Base-by-base conservation (phyloP, 352 stramenopile genomes). In the Blastocystis sp. region DNA sequence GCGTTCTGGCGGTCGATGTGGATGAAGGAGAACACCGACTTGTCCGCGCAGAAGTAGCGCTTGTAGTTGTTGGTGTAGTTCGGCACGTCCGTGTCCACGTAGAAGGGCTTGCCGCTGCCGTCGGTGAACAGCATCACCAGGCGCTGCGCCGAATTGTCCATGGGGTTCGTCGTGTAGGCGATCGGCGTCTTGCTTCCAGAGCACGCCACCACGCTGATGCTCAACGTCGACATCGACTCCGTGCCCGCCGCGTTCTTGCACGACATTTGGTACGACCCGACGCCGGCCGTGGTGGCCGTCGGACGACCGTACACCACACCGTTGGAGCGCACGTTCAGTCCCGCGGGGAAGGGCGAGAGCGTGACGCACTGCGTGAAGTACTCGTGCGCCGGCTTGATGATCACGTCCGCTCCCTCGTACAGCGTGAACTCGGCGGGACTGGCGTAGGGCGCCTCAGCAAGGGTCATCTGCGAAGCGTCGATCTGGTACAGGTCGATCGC, bases 401-500 rank as follows among this genome's bases (percentile, higher is more conserved):
- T 16, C 13, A 24, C 33, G 19, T 39, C 45, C 13, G 21, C 71
- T 6, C 71, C 71, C 16, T 45, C 0, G 19, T 74, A 6, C 16
- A 31, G 26, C 19, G 63, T n/a, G 19, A 35, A 0, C 19, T 6
- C 0, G 16, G 63, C n/a, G 31, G 63, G n/a, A 35, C 6, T 16
- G 45, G 45, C 45, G 45, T 66, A 81, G 31, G 41, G 16, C 1
- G 62, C 19, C 26, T 45, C 33, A 21, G 37, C 21, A 3, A 63
- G 13, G 13, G 35, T 26, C 26, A 62, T 24, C 51, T 61, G 51
- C 24, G 71, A 0, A 16, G 71, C 1, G 62, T 81, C 71, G 12
- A 65, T 51, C 3, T 66, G 45, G 71, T 67, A 81, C 1, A 81
- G 71, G 62, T 81, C 71, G 50, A 81, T 45, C 19, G 71, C 55